Base-by-base conservation (phyloP, 352 stramenopile species). In the Phytophthora crassamura region DNA sequence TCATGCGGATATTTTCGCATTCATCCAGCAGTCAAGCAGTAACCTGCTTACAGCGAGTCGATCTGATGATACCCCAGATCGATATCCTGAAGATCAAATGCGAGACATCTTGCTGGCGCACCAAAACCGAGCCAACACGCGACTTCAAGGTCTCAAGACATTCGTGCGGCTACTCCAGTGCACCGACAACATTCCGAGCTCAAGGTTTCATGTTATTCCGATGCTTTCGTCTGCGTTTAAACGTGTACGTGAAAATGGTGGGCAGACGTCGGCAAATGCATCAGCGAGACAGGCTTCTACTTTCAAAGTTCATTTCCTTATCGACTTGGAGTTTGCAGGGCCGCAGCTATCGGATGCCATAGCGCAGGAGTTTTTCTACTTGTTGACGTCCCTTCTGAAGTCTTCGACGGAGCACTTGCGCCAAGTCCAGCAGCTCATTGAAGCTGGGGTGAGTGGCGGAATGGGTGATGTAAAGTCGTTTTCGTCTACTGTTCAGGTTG, bases 181-280 rank as follows among this genome's bases (percentile, higher is more conserved):
- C 35, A 82, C 72, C 0, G 59, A 84, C 40, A 83, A 68, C n/a
- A 84, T 94, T 25, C 77, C 88, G 2, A 80, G 63, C 11, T 84
- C 79, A 15, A 64, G 86, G 15, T 84, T 85, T 10, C 85, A 90
- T 57, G 84, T 96, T 36, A 82, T 96, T 28, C 80, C 88, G 2
- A 78, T 84, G 25, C 45, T 96, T 5, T 90, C 86, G 12, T 83
- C 77, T 8, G 78, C 88, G 5, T 96, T 96, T 54, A 94, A 91
- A 53, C 73, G 86, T 33, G 45, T 70, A 22, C 58, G 48, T 33
- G 30, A 57, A 22, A 58, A 42, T 18, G 43, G 5, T 50, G 55
- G 48, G 3, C 32, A 47, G 43, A 48, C 15, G 1, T 7, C 42
- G 16, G 40, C 16, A 11, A 67, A 46, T 33, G 9, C 39, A 11